phyloP scores from a whole-genome alignment of 352 stramenopile species.

The Pythium sp. region DNA sequence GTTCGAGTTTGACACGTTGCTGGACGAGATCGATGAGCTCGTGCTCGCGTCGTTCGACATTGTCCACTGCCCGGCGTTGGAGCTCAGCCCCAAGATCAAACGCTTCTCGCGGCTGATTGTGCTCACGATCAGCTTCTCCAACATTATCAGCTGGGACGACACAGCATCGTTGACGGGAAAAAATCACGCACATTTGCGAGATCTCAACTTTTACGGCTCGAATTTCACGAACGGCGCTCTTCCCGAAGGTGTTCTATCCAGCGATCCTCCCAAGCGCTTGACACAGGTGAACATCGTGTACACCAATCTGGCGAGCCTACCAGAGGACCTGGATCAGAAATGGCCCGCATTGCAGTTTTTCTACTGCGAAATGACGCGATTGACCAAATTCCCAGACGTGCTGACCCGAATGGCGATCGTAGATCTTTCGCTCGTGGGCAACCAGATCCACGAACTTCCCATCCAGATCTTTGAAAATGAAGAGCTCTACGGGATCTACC shows the following conservation, averaged over 20 bases:
- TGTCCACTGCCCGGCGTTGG: constrained; percentile 33
- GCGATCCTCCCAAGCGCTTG: constrained; percentile 20
- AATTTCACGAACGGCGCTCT: constrained; percentile 33
- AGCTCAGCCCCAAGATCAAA: constrained; percentile 26
- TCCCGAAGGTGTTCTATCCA: constrained; percentile 22
- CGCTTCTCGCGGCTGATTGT: constrained; percentile 30
- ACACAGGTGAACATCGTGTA: constrained; percentile 35
- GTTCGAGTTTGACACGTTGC: constrained; percentile 17
- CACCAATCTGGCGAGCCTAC: constrained; percentile 24
- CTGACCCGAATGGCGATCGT: constrained; percentile 5
- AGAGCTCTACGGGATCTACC: constrained; percentile 7
- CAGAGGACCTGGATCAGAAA: constrained; percentile 33
- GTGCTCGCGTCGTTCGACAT: constrained; percentile 29
- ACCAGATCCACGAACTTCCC: constrained; percentile 12
- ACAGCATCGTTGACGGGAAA: constrained; percentile 22
- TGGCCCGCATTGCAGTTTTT: constrained; percentile 21
- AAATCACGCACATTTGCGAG: constrained; percentile 22
- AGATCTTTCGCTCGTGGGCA: constrained; percentile 23
- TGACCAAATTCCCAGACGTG: constrained; percentile 3
- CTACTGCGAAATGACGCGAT: constrained; percentile 11
- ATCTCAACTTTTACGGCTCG: constrained; percentile 29
- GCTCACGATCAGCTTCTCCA: constrained; percentile 44
- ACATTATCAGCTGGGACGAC: constrained; percentile 24
- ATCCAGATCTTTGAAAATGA: constrained; percentile 10
- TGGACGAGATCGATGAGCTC: constrained; percentile 20